Evolutionary conservation across 257 asterid genomes (phyloP), one percentile per base, ranked within the genome.

Genomic region (Lithospermum erythrorhizon): DNA sequence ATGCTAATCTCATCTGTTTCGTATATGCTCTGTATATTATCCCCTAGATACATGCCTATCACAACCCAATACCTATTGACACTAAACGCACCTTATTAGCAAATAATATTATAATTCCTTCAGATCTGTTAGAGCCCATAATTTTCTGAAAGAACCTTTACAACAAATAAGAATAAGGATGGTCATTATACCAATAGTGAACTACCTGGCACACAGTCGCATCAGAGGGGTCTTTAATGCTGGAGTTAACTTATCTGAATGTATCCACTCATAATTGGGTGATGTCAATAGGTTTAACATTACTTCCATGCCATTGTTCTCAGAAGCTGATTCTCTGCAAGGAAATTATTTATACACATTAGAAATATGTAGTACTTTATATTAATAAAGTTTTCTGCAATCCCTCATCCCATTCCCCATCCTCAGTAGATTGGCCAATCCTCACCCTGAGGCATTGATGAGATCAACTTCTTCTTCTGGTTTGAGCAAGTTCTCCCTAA

Each of bases 161-260:
- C 32, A 27, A 0, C 4, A 27, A 27, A 27, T 27, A 27, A 27
- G 4, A 27, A 3, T 27, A 27, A 27, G 32, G 6, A 27, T 27
- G 4, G 5, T 25, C 6, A 27, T 27, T 3, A 27, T 27, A 27
- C 32, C 56, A 52, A 24, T 4, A 54, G 35, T 24, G 58, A 35
- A 7, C 27, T 70, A 90, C 98, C 96, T 81, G 56, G 87, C 91
- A 60, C 98, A 85, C 20, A 91, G 96, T 75, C 95, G 93, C 88
- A 84, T 74, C 63, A 90, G 65, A 58, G 90, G 89, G 63, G 80
- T 59, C 77, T 62, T 75, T 67, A 90, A 65, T 2, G 21, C 94
- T 47, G 68, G 66, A 61, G 68, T 55, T 70, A 90, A 56, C 68
- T 68, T 57, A 30, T 70, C 76, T 37, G 95, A 87, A 45, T 78